Evolutionary conservation across 2,329 filamentous ascomycete species (phyloP), one percentile per base, ranked within the genome.

Genomic region (Fusarium virguliforme): DNA sequence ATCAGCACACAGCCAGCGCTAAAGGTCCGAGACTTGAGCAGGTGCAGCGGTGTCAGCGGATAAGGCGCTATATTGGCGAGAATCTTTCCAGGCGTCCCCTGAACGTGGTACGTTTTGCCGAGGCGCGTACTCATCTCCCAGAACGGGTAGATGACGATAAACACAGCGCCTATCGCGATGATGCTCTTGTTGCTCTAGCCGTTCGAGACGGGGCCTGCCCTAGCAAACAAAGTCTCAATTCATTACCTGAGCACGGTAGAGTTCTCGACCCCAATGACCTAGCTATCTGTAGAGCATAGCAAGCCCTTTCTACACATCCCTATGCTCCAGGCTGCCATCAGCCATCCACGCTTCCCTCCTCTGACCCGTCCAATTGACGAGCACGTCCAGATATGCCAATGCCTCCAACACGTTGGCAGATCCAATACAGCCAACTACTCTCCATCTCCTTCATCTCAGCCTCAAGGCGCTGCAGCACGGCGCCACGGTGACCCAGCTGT

Each of bases 91-190:
- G 70, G 88, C 77, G 74, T 88, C 79, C 67, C 80, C 76, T 71
- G 13, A 76, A 72, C 1, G 74, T 6, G 4, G 70, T 76, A 4
- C 76, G 79, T 8, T 71, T 64, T 8, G 13, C 43, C 75, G 80
- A 87, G 5, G 83, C 87, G 57, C 79, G 58, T 81, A 88, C 34
- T 80, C 37, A 77, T 83, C 78, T 91, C 89, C 85, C 87, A 90
- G 3, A 86, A 63, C 3, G 81, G 85, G 67, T 91, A 88, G 8
- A 78, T 75, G 4, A 81, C 76, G 4, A 89, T 75, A 24, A 83
- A 81, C 0, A 85, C 75, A 6, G 81, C 79, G 1, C 88, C 88
- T 22, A 85, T 82, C 57, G 79, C 80, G 32, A 86, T 82, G 64
- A 86, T 81, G 61, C 80, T 82, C 9, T 78, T 78, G 13, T 79